Percentiles rank a stretch among this genome's conserved stretches.
Conservation (phyloP, 306 rosid species). For the Ceratonia siliqua region DNA sequence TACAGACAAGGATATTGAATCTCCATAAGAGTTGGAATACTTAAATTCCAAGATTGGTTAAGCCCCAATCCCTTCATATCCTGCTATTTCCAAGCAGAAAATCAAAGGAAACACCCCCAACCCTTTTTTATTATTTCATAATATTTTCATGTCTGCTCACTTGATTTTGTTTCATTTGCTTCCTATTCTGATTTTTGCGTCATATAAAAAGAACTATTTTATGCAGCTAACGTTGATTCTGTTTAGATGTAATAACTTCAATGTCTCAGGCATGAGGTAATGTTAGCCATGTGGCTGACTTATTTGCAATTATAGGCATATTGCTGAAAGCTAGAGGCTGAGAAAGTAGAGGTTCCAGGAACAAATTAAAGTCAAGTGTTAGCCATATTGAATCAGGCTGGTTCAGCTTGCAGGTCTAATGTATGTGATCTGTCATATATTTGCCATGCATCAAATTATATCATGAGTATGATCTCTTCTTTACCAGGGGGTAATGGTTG, state of each 20-base stretch:
- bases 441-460: slow-evolving; percentile 17
- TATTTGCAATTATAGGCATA: background rate
- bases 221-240: background rate
- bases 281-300: background rate
- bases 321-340: background rate
- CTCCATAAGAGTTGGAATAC: background rate
- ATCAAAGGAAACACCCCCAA: background rate
- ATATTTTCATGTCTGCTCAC: background rate
- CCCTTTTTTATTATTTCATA: background rate
- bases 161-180: slow-evolving; percentile 2
- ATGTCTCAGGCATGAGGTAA: background rate
- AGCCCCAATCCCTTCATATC: background rate
- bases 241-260: background rate
- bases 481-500: slow-evolving; percentile 1
- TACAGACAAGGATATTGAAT: background rate
- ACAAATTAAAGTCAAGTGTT: slow-evolving; percentile 8
- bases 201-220: background rate
- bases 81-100: slow-evolving; percentile 1
- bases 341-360: slow-evolving; percentile 19
- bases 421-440: background rate
- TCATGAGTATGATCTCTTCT: slow-evolving; percentile 3
- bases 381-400: background rate
- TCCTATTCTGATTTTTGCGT: slow-evolving; percentile 5
- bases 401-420: slow-evolving; percentile 11
- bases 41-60: background rate